Base-by-base conservation (phyloP, 2,329 filamentous ascomycete genomes). In the Aspergillus sp. region DNA sequence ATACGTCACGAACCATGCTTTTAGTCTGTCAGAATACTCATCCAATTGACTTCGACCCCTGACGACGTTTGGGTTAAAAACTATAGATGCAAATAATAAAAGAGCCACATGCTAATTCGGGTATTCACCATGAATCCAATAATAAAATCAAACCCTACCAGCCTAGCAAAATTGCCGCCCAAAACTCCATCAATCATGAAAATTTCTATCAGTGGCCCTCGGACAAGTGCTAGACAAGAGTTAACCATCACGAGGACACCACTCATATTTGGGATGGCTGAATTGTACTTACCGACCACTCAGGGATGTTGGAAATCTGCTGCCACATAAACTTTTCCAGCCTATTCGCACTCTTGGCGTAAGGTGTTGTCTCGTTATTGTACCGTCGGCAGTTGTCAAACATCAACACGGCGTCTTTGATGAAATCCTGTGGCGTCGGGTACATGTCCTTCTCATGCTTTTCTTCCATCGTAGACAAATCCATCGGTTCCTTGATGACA, bases 401-500 rank as follows among this genome's bases (percentile, higher is more conserved):
- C 64, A 99, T 87, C 68, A 98, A 84, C 70, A 87, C 88, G 9
- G 93, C 90, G 72, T 99, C 95, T 62, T 83, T 85, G 77, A 93
- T 87, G 66, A 99, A 97, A 67, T 98, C 95, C 70, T 98, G 92
- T 0, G 95, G 93, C 0, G 86, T 92, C 15, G 87, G 85, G 71
- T 99, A 99, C 69, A 93, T 85, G 75, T 98, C 95, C 39, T 91
- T 91, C 70, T 98, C 93, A 62, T 97, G 88, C 76, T 96, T 96
- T 65, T 86, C 87, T 75, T 98, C 95, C 93, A 99, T 98, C 18
- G 93, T 97, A 48, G 85, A 88, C 48, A 97, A 81, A 71, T 97
- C 95, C 95, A 99, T 99, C 36, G 95, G 95, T 73, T 96, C 90
- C 71, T 93, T 93, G 80, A 99, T 99, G 60, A 98, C 93, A 58